These are phyloP conservation scores for Scopulariopsis brevicaulis DNA, from an alignment of 2,329 filamentous ascomycete genomes.

Conservation along the genomic window DNA sequence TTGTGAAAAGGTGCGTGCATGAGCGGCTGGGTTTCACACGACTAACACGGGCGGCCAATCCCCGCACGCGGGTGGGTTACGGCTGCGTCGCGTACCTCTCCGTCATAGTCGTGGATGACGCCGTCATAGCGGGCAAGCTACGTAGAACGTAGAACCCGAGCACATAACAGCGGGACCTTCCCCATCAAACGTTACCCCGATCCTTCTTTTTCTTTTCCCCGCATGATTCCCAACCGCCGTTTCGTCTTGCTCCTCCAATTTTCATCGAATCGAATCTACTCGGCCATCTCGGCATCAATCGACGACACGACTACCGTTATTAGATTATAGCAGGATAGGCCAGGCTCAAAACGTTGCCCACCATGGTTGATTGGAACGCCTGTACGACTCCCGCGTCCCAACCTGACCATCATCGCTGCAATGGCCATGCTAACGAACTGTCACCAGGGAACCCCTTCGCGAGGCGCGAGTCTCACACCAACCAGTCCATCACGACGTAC, in stretches of 20 bases:
- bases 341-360: constrained; percentile 5
- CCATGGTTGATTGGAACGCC: constrained; percentile 17
- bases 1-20: no score
- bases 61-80: neutral
- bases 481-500: constrained; percentile 55
- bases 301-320: neutral
- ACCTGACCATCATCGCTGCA: constrained; percentile 4
- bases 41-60: neutral
- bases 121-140: neutral
- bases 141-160: neutral
- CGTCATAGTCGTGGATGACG: neutral
- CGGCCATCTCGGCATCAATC: neutral
- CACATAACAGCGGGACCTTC: neutral
- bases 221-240: neutral
- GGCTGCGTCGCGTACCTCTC: neutral
- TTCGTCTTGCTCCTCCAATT: neutral
- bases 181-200: neutral
- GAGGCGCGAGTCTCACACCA: constrained; percentile 54
- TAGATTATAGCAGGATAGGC: neutral
- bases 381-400: constrained; percentile 12
- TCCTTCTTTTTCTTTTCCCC: neutral
- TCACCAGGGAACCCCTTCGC: constrained; percentile 63
- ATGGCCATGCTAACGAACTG: neutral
- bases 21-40: neutral
- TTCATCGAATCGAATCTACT: neutral